These are phyloP conservation scores for Mycogone perniciosa DNA, from an alignment of 2,329 filamentous ascomycete species.

Conservation along the genomic window DNA sequence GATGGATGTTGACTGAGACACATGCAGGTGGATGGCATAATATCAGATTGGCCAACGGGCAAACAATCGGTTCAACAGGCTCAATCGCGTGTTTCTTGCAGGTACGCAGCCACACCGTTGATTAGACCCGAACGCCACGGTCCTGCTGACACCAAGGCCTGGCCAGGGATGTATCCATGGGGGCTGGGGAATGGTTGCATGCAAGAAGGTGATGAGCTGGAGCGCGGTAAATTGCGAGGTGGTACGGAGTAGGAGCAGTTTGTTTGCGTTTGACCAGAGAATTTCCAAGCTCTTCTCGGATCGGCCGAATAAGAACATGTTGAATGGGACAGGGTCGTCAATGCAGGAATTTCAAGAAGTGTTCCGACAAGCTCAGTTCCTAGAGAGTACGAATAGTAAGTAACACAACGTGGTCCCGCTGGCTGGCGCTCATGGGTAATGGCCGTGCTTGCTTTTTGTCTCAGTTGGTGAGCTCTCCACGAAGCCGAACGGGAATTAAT, in stretches of 20 bases:
- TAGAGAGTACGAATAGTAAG: too few species aligned
- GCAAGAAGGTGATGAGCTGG: slow-evolving; percentile 41
- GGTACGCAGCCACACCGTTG: slow-evolving; percentile 44
- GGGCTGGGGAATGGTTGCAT: slow-evolving; percentile 52
- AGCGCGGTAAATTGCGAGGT: slow-evolving; percentile 55
- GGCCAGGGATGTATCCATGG: slow-evolving; percentile 63
- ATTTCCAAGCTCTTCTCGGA: slow-evolving; percentile 52
- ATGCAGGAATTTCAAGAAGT: slow-evolving; percentile 58
- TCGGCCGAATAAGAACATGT: slow-evolving; percentile 50
- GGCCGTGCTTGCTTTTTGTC: neutral
- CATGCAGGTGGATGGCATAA: slow-evolving; percentile 29
- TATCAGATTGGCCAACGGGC: slow-evolving; percentile 62
- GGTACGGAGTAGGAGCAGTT: slow-evolving; percentile 38
- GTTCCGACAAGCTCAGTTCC: slow-evolving; percentile 48
- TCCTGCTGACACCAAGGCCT: slow-evolving; percentile 38
- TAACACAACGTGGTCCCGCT: slow-evolving; percentile 35
- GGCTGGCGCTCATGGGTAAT: neutral
- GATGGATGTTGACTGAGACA: slow-evolving; percentile 1
- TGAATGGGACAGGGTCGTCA: slow-evolving; percentile 54
- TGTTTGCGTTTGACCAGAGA: slow-evolving; percentile 51
- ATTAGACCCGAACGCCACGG: slow-evolving; percentile 29
- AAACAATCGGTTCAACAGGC: slow-evolving; percentile 48
- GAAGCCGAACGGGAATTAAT: neutral
- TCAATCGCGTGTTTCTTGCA: slow-evolving; percentile 59
- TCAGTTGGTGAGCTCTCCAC: slow-evolving; percentile 1